A percentile compares a stretch with the other conserved stretches of the same genome.
These are phyloP conservation scores for Leccinum imitatum DNA, from an alignment of 768 basidiomycete species.

Conservation along the genomic window DNA sequence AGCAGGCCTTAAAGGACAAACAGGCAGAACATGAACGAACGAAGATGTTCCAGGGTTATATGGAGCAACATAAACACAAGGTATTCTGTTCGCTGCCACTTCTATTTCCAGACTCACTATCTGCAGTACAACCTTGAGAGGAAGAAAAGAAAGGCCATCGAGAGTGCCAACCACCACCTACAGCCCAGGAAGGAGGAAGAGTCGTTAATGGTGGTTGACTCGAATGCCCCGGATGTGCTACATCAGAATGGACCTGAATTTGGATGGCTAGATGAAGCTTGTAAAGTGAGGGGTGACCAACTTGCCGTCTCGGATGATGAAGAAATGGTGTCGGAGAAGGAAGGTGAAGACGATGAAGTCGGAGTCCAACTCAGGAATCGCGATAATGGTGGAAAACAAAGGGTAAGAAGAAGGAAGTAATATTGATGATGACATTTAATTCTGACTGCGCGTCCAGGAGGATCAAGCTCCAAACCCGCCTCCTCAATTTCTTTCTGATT, in stretches of 20 bases:
- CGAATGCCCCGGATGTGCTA: conserved; percentile 25
- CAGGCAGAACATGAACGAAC: conserved; percentile 21
- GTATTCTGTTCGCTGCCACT: conserved; percentile 9
- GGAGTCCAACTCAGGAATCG: conserved; percentile 4
- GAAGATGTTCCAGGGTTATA: conserved; percentile 23
- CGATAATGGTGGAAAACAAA: conserved; percentile 5
- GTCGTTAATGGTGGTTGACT: conserved; percentile 31
- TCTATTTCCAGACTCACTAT: conserved; percentile 1
- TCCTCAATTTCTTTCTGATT: conserved; percentile 21
- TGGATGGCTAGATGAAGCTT: conserved; percentile 31
- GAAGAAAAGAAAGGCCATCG: conserved; percentile 28
- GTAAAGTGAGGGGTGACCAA: conserved; percentile 28
- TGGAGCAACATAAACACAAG: conserved; percentile 22
- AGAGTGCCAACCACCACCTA: conserved; percentile 9
- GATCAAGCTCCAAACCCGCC: not conserved
- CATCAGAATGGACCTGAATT: conserved; percentile 13
- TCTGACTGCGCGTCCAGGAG: conserved; percentile 11
- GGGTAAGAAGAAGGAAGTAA: conserved; percentile 10
- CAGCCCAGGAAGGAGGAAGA: conserved; percentile 25
- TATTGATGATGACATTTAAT: not conserved
- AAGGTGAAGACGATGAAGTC: conserved; percentile 26
- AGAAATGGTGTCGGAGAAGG: conserved; percentile 11
- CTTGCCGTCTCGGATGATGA: conserved; percentile 18
- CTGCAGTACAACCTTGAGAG: conserved; percentile 23
- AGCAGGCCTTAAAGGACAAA: conserved; percentile 16